Conservation (phyloP, 2,329 filamentous ascomycete genomes). For the Xylaria sp. region DNA sequence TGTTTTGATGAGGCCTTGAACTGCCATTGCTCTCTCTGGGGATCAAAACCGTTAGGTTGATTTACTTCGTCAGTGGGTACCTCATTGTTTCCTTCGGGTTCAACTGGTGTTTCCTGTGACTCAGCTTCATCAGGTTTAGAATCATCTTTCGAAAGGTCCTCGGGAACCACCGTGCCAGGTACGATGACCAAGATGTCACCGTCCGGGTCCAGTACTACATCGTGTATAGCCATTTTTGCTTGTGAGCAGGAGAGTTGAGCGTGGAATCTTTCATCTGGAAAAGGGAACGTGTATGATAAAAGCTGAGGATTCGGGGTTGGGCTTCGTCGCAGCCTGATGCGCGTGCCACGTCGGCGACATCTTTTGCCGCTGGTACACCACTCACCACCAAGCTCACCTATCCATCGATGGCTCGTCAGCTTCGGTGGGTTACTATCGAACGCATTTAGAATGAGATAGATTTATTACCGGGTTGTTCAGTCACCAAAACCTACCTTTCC, state of each 20-base stretch:
- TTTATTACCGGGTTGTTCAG: not conserved
- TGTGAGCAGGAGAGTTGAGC: not conserved
- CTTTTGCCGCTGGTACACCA: slow-evolving; percentile 15
- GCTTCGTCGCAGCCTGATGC: slow-evolving; percentile 26
- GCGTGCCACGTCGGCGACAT: slow-evolving; percentile 16
- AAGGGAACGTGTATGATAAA: not conserved
- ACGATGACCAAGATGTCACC: slow-evolving; percentile 33
- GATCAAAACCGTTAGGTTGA: not conserved
- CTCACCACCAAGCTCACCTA: not conserved
- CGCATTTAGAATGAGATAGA: slow-evolving; percentile 5
- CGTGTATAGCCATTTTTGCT: slow-evolving; percentile 19
- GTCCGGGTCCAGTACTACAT: slow-evolving; percentile 28
- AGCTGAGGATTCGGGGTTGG: slow-evolving; percentile 17
- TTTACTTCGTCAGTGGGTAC: not conserved
- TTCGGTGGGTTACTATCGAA: not conserved
- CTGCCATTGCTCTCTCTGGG: slow-evolving; percentile 13
- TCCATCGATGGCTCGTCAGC: slow-evolving; percentile 15
- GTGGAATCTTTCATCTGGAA: not conserved
- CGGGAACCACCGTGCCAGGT: not conserved
- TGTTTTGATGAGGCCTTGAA: slow-evolving; percentile 33
- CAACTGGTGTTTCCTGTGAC: not conserved
- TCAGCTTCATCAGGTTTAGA: not conserved
- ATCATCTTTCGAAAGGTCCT: not conserved
- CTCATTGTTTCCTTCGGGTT: not conserved
- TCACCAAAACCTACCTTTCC: not conserved